A percentile compares a stretch with the other conserved stretches of the same genome.
Evolutionary conservation across 2,329 filamentous ascomycete species (phyloP).

Genomic region (Westerdykella sp.): DNA sequence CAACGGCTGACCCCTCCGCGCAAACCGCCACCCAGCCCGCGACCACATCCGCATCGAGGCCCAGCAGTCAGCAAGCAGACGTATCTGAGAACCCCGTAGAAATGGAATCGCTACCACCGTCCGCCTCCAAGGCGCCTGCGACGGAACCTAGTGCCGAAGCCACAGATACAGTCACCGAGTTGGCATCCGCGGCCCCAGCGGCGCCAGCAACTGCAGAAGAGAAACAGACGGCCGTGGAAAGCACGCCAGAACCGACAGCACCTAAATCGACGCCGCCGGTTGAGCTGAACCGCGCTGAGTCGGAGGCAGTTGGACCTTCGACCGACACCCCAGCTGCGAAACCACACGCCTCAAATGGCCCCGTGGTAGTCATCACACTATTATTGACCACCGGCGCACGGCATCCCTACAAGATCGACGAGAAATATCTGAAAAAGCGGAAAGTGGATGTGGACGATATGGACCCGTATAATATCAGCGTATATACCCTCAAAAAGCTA

Average conservation of each 20-base stretch:
- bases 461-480: slow-evolving; percentile 83
- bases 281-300: slow-evolving; percentile 35
- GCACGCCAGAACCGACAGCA: slow-evolving; percentile 6
- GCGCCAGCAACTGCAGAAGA: slow-evolving; percentile 8
- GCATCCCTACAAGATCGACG: slow-evolving; percentile 85
- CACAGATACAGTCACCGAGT: slow-evolving; percentile 10
- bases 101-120: slow-evolving; percentile 27
- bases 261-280: slow-evolving; percentile 20
- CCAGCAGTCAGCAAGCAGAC: slow-evolving; percentile 17
- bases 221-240: slow-evolving; percentile 9
- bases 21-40: slow-evolving; percentile 15
- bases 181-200: slow-evolving; percentile 10
- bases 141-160: slow-evolving; percentile 11
- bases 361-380: slow-evolving; percentile 67
- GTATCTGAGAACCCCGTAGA: slow-evolving; percentile 28
- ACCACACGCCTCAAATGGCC: slow-evolving; percentile 35
- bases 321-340: slow-evolving; percentile 39
- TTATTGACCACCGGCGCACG: slow-evolving; percentile 74
- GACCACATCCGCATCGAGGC: slow-evolving; percentile 13
- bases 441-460: slow-evolving; percentile 68
- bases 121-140: slow-evolving; percentile 12
- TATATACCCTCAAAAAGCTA: slow-evolving; percentile 89
- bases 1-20: slow-evolving; percentile 10
- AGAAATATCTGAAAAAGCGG: slow-evolving; percentile 74
- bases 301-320: slow-evolving; percentile 44